Evolutionary conservation across 352 stramenopile genomes (phyloP).

Genomic region (Phytophthora niederhauseri): DNA sequence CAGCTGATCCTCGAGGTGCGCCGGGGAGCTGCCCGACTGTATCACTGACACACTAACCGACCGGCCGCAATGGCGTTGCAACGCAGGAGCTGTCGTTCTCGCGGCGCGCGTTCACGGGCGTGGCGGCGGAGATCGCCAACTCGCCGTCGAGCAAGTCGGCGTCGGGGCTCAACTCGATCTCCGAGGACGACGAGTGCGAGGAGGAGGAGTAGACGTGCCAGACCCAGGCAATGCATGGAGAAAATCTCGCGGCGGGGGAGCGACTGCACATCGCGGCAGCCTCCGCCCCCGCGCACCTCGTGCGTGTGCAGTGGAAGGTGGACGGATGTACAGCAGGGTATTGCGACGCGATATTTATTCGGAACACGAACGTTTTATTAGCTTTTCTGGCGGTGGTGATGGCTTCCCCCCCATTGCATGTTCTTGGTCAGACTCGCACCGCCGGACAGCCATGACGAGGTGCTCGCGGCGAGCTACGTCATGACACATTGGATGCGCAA

Average conservation of each 20-base stretch:
- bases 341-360: constrained; percentile 53
- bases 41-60: constrained; percentile 8
- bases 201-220: constrained; percentile 45
- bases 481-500: constrained; percentile 20
- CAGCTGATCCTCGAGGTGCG: constrained; percentile 78
- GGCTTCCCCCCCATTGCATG: not conserved
- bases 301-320: constrained; percentile 11
- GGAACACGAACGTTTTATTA: constrained; percentile 31
- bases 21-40: not conserved
- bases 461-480: constrained; percentile 14
- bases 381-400: constrained; percentile 24
- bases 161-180: constrained; percentile 71
- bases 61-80: not conserved
- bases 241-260: constrained; percentile 17
- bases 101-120: constrained; percentile 60
- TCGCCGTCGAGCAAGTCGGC: constrained; percentile 64
- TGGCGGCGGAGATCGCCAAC: constrained; percentile 65
- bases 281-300: not conserved
- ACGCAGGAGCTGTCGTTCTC: constrained; percentile 64
- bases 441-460: not conserved
- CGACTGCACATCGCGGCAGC: constrained; percentile 10
- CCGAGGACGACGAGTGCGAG: constrained; percentile 54
- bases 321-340: constrained; percentile 23
- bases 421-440: not conserved
- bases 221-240: constrained; percentile 22